Conservation (phyloP, 352 stramenopile species). For the Phytophthora megakarya region DNA sequence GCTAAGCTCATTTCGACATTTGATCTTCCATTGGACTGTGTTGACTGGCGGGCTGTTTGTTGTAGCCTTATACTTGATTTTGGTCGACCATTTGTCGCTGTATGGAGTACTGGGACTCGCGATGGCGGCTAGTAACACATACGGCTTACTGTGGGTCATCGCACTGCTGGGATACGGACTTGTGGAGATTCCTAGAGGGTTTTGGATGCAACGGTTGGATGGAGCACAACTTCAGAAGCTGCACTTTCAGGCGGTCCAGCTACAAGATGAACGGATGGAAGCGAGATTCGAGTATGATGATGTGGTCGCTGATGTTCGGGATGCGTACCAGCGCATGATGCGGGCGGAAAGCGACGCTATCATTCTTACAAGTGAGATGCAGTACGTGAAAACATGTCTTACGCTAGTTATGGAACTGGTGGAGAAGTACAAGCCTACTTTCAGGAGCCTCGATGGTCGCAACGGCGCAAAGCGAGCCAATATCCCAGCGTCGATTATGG, state of each 20-base stretch:
- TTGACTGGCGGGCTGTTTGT: constrained; percentile 32
- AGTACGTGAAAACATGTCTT: constrained; percentile 61
- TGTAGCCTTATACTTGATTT: constrained; percentile 56
- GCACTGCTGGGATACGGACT: constrained; percentile 67
- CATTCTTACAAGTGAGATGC: constrained; percentile 71
- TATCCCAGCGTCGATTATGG: constrained; percentile 10
- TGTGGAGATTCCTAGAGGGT: constrained; percentile 54
- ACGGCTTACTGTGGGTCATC: constrained; percentile 68
- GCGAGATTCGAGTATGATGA: constrained; percentile 68
- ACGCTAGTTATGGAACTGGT: constrained; percentile 39
- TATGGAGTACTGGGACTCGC: constrained; percentile 53
- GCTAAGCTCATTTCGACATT: constrained; percentile 36
- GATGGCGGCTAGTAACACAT: constrained; percentile 72
- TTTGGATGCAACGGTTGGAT: constrained; percentile 55
- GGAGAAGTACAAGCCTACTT: constrained; percentile 33
- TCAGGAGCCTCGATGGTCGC: constrained; percentile 10
- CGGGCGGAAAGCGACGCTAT: constrained; percentile 61
- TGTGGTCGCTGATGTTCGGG: constrained; percentile 40
- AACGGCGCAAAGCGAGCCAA: constrained; percentile 1
- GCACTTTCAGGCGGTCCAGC: constrained; percentile 60
- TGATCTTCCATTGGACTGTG: constrained; percentile 69
- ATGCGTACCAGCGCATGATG: constrained; percentile 53
- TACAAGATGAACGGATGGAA: constrained; percentile 72
- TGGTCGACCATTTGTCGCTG: constrained; percentile 61
- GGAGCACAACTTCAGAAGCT: constrained; percentile 44